phyloP scores from a whole-genome alignment of 2,329 filamentous ascomycete species.

The Nemania diffusa region DNA sequence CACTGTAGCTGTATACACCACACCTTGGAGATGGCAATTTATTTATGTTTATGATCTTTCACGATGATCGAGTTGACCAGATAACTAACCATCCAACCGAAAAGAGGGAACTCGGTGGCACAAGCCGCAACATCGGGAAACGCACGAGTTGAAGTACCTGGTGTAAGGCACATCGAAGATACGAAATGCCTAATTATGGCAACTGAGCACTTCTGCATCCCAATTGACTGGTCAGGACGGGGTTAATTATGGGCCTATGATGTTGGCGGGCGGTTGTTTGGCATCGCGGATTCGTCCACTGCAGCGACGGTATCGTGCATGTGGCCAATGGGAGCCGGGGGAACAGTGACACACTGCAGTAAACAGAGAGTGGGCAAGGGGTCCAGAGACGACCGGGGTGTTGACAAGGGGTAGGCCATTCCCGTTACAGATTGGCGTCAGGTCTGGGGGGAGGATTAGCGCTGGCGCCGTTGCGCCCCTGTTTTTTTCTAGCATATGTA shows the following conservation, averaged over 20 bases:
- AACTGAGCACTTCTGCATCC: slow-evolving; percentile 28
- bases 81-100: background rate
- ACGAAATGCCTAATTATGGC: slow-evolving; percentile 27
- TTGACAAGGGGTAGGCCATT: slow-evolving; percentile 17
- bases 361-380: slow-evolving; percentile 20
- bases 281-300: slow-evolving; percentile 47
- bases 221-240: slow-evolving; percentile 39
- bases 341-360: slow-evolving; percentile 38
- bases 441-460: slow-evolving; percentile 28
- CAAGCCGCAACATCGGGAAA: slow-evolving; percentile 23
- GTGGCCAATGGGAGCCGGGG: slow-evolving; percentile 39
- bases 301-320: slow-evolving; percentile 36
- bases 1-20: slow-evolving; percentile 13
- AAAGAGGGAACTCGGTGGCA: slow-evolving; percentile 1
- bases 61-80: background rate
- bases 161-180: slow-evolving; percentile 19
- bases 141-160: slow-evolving; percentile 28
- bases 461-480: slow-evolving; percentile 20
- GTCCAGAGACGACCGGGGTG: slow-evolving; percentile 19
- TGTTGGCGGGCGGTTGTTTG: slow-evolving; percentile 44
- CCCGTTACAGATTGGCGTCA: slow-evolving; percentile 38
- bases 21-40: slow-evolving; percentile 10
- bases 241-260: slow-evolving; percentile 43
- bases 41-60: background rate
- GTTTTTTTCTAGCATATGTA: slow-evolving; percentile 4